phyloP scores from a whole-genome alignment of 2,329 filamentous ascomycete genomes.

The Leptographium flavum region DNA sequence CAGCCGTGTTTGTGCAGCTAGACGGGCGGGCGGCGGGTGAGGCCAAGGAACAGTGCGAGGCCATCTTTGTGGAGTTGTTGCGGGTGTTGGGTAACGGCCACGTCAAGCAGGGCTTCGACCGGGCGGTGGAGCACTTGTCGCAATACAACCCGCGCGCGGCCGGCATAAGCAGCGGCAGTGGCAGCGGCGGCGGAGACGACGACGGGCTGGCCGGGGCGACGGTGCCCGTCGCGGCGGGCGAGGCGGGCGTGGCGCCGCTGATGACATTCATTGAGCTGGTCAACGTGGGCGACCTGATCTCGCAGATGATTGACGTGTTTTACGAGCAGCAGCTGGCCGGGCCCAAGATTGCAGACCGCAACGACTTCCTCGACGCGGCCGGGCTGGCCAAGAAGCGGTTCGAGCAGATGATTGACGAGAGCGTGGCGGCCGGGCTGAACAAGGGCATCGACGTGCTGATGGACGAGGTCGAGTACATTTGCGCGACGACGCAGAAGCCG shows the following conservation, averaged over 20 bases:
- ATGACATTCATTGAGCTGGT: constrained; percentile 95
- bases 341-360: constrained; percentile 71
- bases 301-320: constrained; percentile 98
- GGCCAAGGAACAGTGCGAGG: constrained; percentile 75
- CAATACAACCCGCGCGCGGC: constrained; percentile 64
- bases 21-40: constrained; percentile 70
- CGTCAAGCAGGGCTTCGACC: constrained; percentile 85
- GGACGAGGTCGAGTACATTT: constrained; percentile 94
- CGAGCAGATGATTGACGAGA: constrained; percentile 96
- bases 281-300: constrained; percentile 93
- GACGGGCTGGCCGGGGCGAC: too few relatives aligned
- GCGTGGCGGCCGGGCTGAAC: constrained; percentile 86
- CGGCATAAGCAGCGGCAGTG: too few relatives aligned
- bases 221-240: not conserved
- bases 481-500: constrained; percentile 71
- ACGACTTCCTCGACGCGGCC: constrained; percentile 86
- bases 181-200: not conserved
- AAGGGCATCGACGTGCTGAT: constrained; percentile 97
- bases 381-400: constrained; percentile 96
- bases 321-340: constrained; percentile 87
- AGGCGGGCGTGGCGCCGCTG: constrained; percentile 63
- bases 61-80: constrained; percentile 74
- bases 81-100: constrained; percentile 75
- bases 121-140: constrained; percentile 79
- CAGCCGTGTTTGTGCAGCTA: constrained; percentile 67